A percentile compares a stretch with the other conserved stretches of the same genome.
Evolutionary conservation across 345 rosid genomes (phyloP).

Genomic region (Nephelium lappaceum): DNA sequence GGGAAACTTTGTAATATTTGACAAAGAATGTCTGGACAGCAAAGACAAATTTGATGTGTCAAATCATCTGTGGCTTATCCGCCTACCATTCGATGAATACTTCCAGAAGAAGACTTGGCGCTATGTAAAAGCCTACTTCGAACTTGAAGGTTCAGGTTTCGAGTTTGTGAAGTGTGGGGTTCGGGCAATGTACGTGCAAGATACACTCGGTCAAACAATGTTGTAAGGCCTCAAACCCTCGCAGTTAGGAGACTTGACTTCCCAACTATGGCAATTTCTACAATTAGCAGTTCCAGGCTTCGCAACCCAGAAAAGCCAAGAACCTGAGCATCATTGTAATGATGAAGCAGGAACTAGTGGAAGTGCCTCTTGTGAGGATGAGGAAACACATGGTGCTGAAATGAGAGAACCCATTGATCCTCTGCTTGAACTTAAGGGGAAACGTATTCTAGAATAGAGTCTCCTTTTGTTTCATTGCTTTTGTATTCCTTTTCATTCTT

Average conservation of each 20-base stretch:
- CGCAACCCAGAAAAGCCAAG: neutral
- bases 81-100: neutral
- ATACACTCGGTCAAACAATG: neutral
- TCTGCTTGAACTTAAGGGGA: neutral
- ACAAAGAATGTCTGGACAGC: neutral
- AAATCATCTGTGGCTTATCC: slow-evolving; percentile 9
- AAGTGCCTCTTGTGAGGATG: neutral
- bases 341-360: neutral
- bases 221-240: neutral
- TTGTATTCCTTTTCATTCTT: neutral
- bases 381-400: neutral
- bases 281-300: neutral
- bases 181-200: neutral
- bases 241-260: neutral
- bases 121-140: neutral
- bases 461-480: neutral
- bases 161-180: slow-evolving; percentile 3
- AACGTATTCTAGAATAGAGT: neutral
- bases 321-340: neutral
- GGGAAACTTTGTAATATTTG: neutral
- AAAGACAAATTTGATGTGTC: neutral
- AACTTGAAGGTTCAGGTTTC: slow-evolving; percentile 6
- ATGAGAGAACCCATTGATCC: neutral
- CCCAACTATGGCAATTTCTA: neutral
- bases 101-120: neutral